Evolutionary conservation across 768 basidiomycete genomes (phyloP).

Genomic region (Kwoniella botswanensis): DNA sequence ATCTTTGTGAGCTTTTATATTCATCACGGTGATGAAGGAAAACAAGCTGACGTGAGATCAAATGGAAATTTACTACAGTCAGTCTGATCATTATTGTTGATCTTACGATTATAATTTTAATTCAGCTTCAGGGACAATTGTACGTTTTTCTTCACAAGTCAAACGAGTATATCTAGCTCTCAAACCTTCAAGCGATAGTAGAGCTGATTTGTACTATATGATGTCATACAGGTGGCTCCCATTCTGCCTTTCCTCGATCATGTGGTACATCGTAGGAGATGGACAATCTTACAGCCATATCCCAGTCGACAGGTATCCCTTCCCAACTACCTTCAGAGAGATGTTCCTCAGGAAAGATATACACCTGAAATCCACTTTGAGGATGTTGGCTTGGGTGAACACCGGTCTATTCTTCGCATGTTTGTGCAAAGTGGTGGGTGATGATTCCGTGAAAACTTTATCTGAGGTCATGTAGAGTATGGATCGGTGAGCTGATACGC

Average conservation of each 20-base stretch:
- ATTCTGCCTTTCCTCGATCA: not conserved
- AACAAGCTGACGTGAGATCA: not conserved
- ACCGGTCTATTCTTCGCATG: not conserved
- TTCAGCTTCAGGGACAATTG: too few relatives aligned
- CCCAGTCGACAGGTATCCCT: not conserved
- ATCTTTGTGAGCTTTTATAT: not conserved
- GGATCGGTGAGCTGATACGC: too few relatives aligned
- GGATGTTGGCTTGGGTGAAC: not conserved
- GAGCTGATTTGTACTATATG: too few relatives aligned
- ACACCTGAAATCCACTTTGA: not conserved
- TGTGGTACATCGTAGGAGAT: not conserved
- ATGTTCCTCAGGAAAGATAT: not conserved
- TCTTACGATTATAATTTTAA: not conserved
- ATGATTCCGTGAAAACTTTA: not conserved
- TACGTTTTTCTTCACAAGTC: too few relatives aligned
- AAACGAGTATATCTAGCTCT: too few relatives aligned
- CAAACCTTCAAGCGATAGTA: too few relatives aligned
- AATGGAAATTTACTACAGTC: not conserved
- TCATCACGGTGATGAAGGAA: too few relatives aligned
- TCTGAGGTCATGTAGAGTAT: too few relatives aligned
- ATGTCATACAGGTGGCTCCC: not conserved
- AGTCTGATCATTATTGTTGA: not conserved
- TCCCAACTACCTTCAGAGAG: not conserved
- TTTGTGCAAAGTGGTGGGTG: not conserved
- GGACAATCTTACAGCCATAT: not conserved